Evolutionary conservation across 2,329 filamentous ascomycete species (phyloP).

Genomic region (Colletotrichum sublineola): DNA sequence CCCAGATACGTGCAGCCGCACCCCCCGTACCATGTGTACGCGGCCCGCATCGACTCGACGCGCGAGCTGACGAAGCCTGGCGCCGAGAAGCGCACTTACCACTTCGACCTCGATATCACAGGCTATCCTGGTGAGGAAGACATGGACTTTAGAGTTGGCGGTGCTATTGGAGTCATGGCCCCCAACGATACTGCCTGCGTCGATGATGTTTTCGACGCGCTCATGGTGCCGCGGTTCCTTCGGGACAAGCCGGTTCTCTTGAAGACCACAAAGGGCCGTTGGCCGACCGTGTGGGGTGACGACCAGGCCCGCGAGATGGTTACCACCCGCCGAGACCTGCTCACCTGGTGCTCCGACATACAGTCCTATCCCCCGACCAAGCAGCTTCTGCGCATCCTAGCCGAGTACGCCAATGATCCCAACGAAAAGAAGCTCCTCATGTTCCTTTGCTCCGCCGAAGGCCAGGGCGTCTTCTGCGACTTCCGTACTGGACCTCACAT

Average conservation of each 20-base stretch:
- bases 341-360: slow-evolving; percentile 96
- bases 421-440: slow-evolving; percentile 91
- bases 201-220: slow-evolving; percentile 84
- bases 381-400: slow-evolving; percentile 84
- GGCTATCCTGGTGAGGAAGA: slow-evolving; percentile 89
- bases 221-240: slow-evolving; percentile 84
- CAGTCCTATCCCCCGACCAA: slow-evolving; percentile 95
- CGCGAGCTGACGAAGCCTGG: slow-evolving; percentile 89
- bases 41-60: slow-evolving; percentile 86
- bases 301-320: slow-evolving; percentile 87
- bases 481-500: slow-evolving; percentile 90
- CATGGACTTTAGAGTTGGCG: slow-evolving; percentile 95
- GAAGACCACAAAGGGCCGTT: slow-evolving; percentile 84
- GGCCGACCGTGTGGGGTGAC: slow-evolving; percentile 98
- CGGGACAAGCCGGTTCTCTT: slow-evolving; percentile 87
- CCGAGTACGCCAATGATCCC: slow-evolving; percentile 83
- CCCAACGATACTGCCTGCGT: slow-evolving; percentile 84
- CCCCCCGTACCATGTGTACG: slow-evolving; percentile 91
- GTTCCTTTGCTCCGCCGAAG: slow-evolving; percentile 89
- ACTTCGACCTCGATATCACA: slow-evolving; percentile 97
- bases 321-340: slow-evolving; percentile 89
- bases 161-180: slow-evolving; percentile 92
- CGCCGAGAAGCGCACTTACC: slow-evolving; percentile 96
- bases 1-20: slow-evolving; percentile 94
- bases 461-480: slow-evolving; percentile 93